Percentiles rank a stretch among this genome's conserved stretches.
phyloP scores from a whole-genome alignment of 176 grass and related monocot genomes.

The Tuctoria greenei region DNA sequence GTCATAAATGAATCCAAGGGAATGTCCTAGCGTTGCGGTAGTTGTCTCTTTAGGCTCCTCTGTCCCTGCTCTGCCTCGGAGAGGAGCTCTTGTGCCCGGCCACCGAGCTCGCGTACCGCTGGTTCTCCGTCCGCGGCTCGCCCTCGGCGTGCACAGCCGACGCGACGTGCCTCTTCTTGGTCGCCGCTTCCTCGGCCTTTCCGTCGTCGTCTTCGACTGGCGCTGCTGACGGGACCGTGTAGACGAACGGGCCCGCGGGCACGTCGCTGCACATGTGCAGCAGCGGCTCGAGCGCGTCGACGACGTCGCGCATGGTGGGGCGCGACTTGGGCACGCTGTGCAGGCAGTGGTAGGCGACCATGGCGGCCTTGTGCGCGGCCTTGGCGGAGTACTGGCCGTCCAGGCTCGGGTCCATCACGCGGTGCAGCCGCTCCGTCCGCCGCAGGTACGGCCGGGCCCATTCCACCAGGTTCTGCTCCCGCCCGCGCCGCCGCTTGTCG shows the following conservation, averaged over 20 bases:
- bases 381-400: slow-evolving; percentile 51
- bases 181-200: background rate
- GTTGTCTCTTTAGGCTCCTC: slow-evolving; percentile 7
- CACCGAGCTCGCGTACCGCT: slow-evolving; percentile 42
- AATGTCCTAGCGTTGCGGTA: too few species aligned
- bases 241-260: slow-evolving; percentile 37
- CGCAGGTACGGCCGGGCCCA: slow-evolving; percentile 58
- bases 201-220: background rate
- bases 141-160: slow-evolving; percentile 28
- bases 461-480: slow-evolving; percentile 57
- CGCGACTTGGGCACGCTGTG: slow-evolving; percentile 52
- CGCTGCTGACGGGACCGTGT: slow-evolving; percentile 14
- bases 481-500: slow-evolving; percentile 52
- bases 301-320: slow-evolving; percentile 58
- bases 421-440: slow-evolving; percentile 46
- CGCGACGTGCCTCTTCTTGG: slow-evolving; percentile 12
- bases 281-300: slow-evolving; percentile 58
- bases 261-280: slow-evolving; percentile 31
- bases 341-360: slow-evolving; percentile 48
- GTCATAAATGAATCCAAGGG: background rate
- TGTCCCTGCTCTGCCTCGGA: slow-evolving; percentile 35
- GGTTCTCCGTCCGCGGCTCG: background rate
- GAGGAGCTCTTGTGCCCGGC: slow-evolving; percentile 27
- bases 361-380: slow-evolving; percentile 44
- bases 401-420: slow-evolving; percentile 58